A percentile compares a stretch with the other conserved stretches of the same genome.
phyloP scores from a whole-genome alignment of 1,139 yeast genomes.

The Blastobotrys proliferans region DNA sequence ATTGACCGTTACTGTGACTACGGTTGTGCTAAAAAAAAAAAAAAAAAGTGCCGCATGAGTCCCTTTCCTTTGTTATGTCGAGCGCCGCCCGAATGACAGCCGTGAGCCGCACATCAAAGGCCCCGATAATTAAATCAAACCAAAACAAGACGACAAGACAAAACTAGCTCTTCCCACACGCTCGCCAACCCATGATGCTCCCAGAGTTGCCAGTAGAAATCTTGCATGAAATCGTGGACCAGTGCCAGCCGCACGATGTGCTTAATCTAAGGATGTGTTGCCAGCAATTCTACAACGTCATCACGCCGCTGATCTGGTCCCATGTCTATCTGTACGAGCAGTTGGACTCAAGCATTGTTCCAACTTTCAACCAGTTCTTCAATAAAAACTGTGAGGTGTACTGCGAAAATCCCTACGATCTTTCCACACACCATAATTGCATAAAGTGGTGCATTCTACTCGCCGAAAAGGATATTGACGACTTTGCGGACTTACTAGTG shows the following conservation, averaged over 20 bases:
- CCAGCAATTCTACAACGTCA: background rate
- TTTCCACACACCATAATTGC: background rate
- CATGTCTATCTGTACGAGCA: background rate
- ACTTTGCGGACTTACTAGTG: background rate
- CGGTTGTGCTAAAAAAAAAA: no score
- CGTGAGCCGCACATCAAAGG: no score
- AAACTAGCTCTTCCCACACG: no score
- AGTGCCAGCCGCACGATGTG: background rate
- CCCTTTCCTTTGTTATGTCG: no score
- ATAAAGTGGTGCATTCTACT: background rate
- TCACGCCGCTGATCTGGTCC: background rate
- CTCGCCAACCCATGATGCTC: background rate
- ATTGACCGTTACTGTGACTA: no score
- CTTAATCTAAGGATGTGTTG: background rate
- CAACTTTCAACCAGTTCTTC: background rate
- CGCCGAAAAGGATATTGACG: background rate
- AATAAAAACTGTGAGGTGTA: background rate
- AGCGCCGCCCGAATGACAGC: no score
- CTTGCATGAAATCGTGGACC: background rate
- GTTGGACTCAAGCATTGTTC: background rate
- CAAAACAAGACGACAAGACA: no score
- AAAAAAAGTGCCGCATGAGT: no score
- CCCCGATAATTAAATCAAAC: no score
- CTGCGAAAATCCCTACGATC: constrained; percentile 1
- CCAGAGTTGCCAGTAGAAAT: background rate